These are phyloP conservation scores for Fusarium sp. DNA, from an alignment of 2,329 filamentous ascomycete species.

Conservation along the genomic window DNA sequence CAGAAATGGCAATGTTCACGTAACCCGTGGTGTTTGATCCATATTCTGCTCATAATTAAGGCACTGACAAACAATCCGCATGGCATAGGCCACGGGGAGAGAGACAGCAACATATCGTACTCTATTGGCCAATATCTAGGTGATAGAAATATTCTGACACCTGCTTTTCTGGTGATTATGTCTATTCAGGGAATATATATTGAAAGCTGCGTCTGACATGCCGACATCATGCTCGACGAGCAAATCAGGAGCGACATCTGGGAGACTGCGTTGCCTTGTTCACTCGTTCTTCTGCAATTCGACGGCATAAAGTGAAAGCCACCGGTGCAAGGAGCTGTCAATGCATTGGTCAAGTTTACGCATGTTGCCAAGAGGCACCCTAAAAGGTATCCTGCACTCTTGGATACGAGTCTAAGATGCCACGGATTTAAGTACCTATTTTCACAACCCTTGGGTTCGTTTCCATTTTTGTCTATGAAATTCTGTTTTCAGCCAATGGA, in stretches of 20 bases:
- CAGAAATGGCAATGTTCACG: not conserved
- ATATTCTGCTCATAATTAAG: not conserved
- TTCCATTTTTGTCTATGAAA: not conserved
- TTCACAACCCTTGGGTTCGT: not conserved
- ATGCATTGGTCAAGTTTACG: not conserved
- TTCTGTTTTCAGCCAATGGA: not conserved
- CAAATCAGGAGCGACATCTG: not conserved
- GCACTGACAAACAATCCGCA: not conserved
- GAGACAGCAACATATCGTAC: not conserved
- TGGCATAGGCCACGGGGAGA: not conserved
- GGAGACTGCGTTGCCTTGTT: not conserved
- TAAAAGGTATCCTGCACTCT: not conserved
- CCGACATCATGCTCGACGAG: not conserved
- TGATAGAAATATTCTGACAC: not conserved
- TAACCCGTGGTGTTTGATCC: not conserved
- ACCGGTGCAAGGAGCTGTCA: not conserved
- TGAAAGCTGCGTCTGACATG: not conserved
- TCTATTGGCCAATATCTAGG: not conserved
- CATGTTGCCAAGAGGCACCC: not conserved
- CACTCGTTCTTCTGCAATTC: not conserved
- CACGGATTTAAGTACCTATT: not conserved
- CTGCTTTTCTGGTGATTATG: not conserved
- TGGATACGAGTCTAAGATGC: not conserved
- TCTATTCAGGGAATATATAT: not conserved
- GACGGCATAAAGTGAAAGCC: not conserved